Conservation (phyloP, 73 alveolate genomes). For the Paramecium tetraurelia region DNA sequence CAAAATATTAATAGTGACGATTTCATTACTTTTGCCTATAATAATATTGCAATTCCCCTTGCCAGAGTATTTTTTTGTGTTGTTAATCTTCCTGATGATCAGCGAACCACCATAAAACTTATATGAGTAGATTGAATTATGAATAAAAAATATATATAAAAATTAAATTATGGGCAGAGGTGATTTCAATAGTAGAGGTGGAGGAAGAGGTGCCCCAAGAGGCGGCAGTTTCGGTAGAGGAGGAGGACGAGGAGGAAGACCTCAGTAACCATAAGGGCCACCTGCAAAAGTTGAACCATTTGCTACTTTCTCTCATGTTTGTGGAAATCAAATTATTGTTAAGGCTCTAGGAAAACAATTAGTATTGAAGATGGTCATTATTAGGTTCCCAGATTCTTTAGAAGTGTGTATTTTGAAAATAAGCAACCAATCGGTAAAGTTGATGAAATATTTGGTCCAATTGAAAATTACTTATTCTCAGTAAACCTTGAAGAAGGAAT, state of each 20-base stretch:
- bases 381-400: slow-evolving; percentile 63
- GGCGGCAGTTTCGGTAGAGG: slow-evolving; percentile 53
- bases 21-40: neutral
- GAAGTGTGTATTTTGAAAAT: slow-evolving; percentile 60
- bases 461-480: slow-evolving; percentile 51
- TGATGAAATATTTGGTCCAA: slow-evolving; percentile 62
- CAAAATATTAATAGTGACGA: neutral
- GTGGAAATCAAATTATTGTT: slow-evolving; percentile 60
- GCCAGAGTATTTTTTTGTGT: neutral
- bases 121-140: slow-evolving; percentile 2
- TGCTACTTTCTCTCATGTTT: slow-evolving; percentile 50
- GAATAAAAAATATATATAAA: slow-evolving; percentile 1
- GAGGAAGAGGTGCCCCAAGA: slow-evolving; percentile 51
- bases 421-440: slow-evolving; percentile 54
- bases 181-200: slow-evolving; percentile 47
- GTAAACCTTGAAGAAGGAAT: slow-evolving; percentile 54
- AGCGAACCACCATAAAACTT: neutral
- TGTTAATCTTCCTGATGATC: neutral
- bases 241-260: slow-evolving; percentile 58
- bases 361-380: neutral
- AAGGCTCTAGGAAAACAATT: slow-evolving; percentile 2
- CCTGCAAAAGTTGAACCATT: slow-evolving; percentile 63
- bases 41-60: neutral
- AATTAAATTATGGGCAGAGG: slow-evolving; percentile 59
- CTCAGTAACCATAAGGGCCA: slow-evolving; percentile 42